A percentile compares a stretch with the other conserved stretches of the same genome.
phyloP scores from a whole-genome alignment of 495 filamentous ascomycete genomes.

The Podospora conica region DNA sequence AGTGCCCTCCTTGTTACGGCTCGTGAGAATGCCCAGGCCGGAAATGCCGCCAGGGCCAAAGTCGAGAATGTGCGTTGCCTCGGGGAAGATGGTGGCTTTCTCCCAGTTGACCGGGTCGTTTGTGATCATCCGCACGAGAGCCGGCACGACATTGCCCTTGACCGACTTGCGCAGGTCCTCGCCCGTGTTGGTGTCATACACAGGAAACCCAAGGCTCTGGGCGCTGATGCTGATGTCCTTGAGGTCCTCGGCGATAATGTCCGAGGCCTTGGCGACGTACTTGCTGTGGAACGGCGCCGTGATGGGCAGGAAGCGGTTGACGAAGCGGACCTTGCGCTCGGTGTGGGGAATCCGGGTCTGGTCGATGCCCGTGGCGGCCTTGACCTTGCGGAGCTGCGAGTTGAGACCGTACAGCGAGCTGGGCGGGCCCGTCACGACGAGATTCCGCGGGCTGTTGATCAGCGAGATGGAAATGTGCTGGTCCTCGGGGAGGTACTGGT shows the following conservation, averaged over 20 bases:
- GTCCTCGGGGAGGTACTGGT: constrained; percentile 86
- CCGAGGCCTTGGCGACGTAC: constrained; percentile 73
- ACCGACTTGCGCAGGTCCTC: constrained; percentile 63
- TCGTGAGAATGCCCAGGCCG: constrained; percentile 91
- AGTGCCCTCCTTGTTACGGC: constrained; percentile 96
- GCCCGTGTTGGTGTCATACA: constrained; percentile 83
- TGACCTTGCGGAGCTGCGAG: constrained; percentile 86
- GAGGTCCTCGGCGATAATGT: constrained; percentile 77
- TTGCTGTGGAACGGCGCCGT: constrained; percentile 97
- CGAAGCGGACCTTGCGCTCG: constrained; percentile 90
- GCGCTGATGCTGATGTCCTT: constrained; percentile 69
- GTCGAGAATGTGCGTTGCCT: constrained; percentile 88
- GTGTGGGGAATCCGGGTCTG: constrained; percentile 93
- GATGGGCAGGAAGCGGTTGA: constrained; percentile 95
- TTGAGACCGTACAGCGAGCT: constrained; percentile 95
- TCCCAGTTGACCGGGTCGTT: constrained; percentile 92
- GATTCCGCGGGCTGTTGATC: constrained; percentile 91
- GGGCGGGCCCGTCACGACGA: constrained; percentile 94
- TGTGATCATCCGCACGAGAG: constrained; percentile 87
- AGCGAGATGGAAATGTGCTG: constrained; percentile 92
- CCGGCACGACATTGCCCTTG: constrained; percentile 64
- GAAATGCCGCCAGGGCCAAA: constrained; percentile 96
- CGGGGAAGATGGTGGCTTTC: constrained; percentile 79
- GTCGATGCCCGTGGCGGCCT: constrained; percentile 91
- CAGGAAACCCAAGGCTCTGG: constrained; percentile 65